phyloP scores from a whole-genome alignment of 495 filamentous ascomycete genomes.

The Neurospora sublineolata region DNA sequence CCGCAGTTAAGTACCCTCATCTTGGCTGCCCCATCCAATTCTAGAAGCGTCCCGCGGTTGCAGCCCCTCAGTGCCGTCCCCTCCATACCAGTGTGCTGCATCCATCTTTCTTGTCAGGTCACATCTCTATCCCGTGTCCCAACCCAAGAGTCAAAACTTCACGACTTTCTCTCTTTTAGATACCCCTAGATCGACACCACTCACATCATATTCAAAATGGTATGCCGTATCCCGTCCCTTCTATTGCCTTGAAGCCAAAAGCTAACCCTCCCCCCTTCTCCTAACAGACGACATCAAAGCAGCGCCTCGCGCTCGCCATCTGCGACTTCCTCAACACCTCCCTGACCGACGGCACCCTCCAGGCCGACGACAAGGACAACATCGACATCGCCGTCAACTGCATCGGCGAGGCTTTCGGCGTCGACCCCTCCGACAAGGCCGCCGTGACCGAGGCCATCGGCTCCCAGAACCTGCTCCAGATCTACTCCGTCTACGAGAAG shows the following conservation, averaged over 20 bases:
- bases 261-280: neutral
- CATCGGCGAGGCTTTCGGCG: slow-evolving; percentile 88
- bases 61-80: neutral
- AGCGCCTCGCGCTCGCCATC: slow-evolving; percentile 92
- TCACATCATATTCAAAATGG: neutral
- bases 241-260: neutral
- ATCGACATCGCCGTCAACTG: slow-evolving; percentile 88
- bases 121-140: neutral
- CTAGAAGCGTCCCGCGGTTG: neutral
- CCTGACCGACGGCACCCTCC: slow-evolving; percentile 76
- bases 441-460: slow-evolving; percentile 69
- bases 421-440: slow-evolving; percentile 67
- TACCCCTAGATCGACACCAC: neutral
- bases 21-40: neutral
- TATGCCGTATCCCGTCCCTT: neutral
- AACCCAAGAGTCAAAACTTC: neutral
- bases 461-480: slow-evolving; percentile 70
- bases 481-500: slow-evolving; percentile 95
- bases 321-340: slow-evolving; percentile 86
- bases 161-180: neutral
- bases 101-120: neutral
- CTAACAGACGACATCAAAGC: slow-evolving; percentile 58
- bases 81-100: neutral
- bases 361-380: slow-evolving; percentile 74
- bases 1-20: neutral